These are phyloP conservation scores for Zygosaccharomyces pseudorouxii DNA, from an alignment of 805 yeast species.

Conservation along the genomic window DNA sequence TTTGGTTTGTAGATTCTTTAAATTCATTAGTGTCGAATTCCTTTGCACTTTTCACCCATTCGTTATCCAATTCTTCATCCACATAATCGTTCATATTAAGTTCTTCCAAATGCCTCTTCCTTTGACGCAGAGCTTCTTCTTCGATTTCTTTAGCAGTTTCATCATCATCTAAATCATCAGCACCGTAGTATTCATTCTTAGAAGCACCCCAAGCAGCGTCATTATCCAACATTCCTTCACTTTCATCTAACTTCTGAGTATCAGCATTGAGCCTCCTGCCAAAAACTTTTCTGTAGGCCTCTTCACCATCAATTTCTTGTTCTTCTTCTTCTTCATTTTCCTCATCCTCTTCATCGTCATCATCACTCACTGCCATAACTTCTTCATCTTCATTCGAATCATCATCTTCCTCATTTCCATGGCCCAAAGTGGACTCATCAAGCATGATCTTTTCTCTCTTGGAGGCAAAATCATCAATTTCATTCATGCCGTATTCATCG, in stretches of 20 bases:
- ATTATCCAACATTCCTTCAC: constrained; percentile 35
- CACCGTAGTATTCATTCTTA: constrained; percentile 48
- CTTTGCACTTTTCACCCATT: constrained; percentile 64
- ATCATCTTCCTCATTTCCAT: constrained; percentile 38
- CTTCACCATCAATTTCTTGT: constrained; percentile 35
- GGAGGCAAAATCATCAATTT: constrained; percentile 63
- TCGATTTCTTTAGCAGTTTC: constrained; percentile 75
- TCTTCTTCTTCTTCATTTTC: constrained; percentile 33
- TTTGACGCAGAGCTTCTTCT: constrained; percentile 82
- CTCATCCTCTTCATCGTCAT: constrained; percentile 36
- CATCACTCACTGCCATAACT: constrained; percentile 47
- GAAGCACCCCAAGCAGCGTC: constrained; percentile 46
- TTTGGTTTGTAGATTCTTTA: constrained; percentile 28
- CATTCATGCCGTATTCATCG: constrained; percentile 50
- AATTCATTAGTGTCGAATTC: constrained; percentile 43
- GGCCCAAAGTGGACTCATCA: constrained; percentile 50
- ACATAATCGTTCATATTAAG: constrained; percentile 69
- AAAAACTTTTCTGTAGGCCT: constrained; percentile 38
- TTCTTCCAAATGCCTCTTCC: constrained; percentile 72
- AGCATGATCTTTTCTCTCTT: constrained; percentile 53
- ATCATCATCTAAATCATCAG: constrained; percentile 52
- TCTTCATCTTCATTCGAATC: constrained; percentile 49
- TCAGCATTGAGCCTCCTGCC: constrained; percentile 30
- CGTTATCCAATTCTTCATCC: constrained; percentile 67
- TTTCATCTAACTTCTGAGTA: constrained; percentile 30